These are phyloP conservation scores for Exophiala phaeomuriformis DNA, from an alignment of 2,329 filamentous ascomycete genomes.

Conservation along the genomic window DNA sequence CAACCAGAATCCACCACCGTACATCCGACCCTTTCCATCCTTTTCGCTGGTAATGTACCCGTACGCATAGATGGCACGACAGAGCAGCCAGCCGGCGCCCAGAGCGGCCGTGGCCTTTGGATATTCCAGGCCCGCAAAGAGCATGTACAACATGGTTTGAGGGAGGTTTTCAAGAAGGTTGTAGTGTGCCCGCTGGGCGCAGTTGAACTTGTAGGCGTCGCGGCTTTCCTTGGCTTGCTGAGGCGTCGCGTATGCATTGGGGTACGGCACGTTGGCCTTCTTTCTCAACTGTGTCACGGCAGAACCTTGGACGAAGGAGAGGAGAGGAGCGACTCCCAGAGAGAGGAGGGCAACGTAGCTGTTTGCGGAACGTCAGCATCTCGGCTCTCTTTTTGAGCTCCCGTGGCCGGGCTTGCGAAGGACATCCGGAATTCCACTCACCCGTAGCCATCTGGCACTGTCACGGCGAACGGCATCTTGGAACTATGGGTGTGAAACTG, in stretches of 20 bases:
- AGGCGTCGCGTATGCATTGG: conserved; percentile 51
- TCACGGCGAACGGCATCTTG: conserved; percentile 19
- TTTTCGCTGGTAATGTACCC: conserved; percentile 35
- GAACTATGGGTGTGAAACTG: background rate
- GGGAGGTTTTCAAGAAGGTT: conserved; percentile 55
- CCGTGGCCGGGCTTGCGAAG: no score
- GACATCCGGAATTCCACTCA: conserved; percentile 2
- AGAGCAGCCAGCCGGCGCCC: conserved; percentile 46
- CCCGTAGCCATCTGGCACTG: conserved; percentile 23
- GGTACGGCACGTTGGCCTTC: conserved; percentile 49
- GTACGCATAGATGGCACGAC: conserved; percentile 43
- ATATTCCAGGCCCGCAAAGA: conserved; percentile 50
- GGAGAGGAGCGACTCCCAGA: conserved; percentile 48
- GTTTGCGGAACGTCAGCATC: background rate
- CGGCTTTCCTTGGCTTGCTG: conserved; percentile 46
- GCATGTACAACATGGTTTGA: conserved; percentile 44
- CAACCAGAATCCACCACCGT: conserved; percentile 36
- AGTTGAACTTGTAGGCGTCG: conserved; percentile 44
- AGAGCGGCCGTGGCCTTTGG: conserved; percentile 43
- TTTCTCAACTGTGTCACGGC: conserved; percentile 45
- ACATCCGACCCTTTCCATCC: conserved; percentile 34
- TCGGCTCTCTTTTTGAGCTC: no score
- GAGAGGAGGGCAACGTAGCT: conserved; percentile 50
- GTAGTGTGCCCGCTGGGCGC: conserved; percentile 50
- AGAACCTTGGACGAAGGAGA: conserved; percentile 46